Base-by-base conservation (phyloP, 2,329 filamentous ascomycete species). In the Blumeria graminis region DNA sequence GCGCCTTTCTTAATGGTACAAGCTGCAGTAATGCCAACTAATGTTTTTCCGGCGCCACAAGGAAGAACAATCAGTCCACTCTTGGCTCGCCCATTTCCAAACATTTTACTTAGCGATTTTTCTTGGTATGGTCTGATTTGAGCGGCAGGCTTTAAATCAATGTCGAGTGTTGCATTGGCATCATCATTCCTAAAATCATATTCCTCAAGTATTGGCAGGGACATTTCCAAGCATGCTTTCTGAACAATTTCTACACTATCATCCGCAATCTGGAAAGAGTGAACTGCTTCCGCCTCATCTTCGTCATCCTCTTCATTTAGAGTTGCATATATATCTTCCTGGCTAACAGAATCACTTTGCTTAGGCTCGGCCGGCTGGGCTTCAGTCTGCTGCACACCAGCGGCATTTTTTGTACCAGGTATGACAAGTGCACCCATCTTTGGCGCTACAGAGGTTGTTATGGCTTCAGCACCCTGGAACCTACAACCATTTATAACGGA, bases 41-140 rank as follows among this genome's bases (percentile, higher is more conserved):
- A 72, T 1, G 92, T 98, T 72, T 98, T 98, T 58, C 92, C 92
- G 16, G 92, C 92, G 62, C 92, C 92, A 67, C 92, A 98, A 16
- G 92, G 92, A 63, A 98, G 70, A 57, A 98, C 92, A 58, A 98
- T 98, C 62, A 98, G 93, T 57, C 92, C 92, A 68, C 88, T 95
- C 71, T 94, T 92, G 13, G 92, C 92, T 69, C 92, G 83, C 54
- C 90, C 90, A 66, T 98, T 98, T 66, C 92, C 90, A 67, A 98
- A 98, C 92, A 98, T 98, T 69, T 98, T 98, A 71, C 86, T 94
- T 9, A 98, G 73, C 61, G 88, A 94, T 71, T 95, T 94, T 69
- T 98, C 92, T 67, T 98, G 92, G 63, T 98, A 98, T 72, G 78
- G 82, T 67, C 90, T 81, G 66, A 96, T 96, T 65, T 90, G 84